phyloP scores from a whole-genome alignment of 805 yeast species.

The Alloascoidea africana region DNA sequence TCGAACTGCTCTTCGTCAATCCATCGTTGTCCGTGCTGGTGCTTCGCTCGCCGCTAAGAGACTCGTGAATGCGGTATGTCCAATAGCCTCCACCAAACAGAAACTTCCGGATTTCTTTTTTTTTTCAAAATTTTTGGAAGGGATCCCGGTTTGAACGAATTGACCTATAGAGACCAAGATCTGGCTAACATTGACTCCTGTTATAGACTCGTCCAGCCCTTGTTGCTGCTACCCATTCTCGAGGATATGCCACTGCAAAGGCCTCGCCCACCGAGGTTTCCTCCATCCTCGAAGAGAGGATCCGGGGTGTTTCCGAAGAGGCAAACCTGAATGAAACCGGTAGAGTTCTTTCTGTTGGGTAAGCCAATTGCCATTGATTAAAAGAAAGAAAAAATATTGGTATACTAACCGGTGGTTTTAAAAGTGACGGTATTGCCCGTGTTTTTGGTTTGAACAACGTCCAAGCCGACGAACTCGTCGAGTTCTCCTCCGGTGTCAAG shows the following conservation, averaged over 20 bases:
- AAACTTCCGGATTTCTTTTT: too few species aligned
- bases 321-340: conserved; percentile 98
- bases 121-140: too few species aligned
- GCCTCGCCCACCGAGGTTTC: conserved; percentile 99
- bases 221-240: too few species aligned
- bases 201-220: too few species aligned
- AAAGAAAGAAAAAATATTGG: too few species aligned
- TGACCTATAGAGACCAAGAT: too few species aligned
- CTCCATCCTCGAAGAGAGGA: conserved; percentile 96
- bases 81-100: too few species aligned
- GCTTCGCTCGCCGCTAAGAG: conserved; percentile 18
- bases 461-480: conserved; percentile 99
- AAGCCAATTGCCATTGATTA: too few species aligned
- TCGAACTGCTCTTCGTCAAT: conserved; percentile 24
- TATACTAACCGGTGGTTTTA: too few species aligned
- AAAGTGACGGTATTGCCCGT: conserved; percentile 99
- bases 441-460: conserved; percentile 98
- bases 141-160: too few species aligned
- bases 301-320: conserved; percentile 97
- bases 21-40: conserved; percentile 22
- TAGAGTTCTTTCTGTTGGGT: conserved; percentile 96
- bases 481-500: conserved; percentile 97
- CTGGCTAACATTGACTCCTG: too few species aligned
- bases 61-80: conserved; percentile 17
- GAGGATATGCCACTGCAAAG: conserved; percentile 85